Conservation (phyloP, 2,329 filamentous ascomycete genomes). For the Hymenoscyphus infarciens region DNA sequence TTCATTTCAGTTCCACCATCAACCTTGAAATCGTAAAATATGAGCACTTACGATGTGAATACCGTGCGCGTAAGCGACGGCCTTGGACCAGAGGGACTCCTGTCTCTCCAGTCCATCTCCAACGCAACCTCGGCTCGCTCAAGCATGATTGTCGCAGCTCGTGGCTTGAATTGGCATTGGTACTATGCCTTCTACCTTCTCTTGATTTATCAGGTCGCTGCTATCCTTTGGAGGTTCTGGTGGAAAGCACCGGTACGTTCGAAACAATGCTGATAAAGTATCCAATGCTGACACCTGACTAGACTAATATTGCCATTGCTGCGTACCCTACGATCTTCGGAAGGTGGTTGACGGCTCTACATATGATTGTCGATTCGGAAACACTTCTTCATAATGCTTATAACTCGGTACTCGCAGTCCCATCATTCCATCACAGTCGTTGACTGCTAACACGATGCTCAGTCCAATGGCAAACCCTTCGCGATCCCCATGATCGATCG, state of each 20-base stretch:
- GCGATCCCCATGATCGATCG: background rate
- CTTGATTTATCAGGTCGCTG: background rate
- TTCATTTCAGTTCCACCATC: background rate
- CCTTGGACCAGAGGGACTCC: background rate
- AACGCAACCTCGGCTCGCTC: background rate
- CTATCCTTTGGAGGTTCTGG: background rate
- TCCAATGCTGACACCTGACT: too few relatives aligned
- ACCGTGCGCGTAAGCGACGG: background rate
- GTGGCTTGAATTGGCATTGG: background rate
- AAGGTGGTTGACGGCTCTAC: background rate
- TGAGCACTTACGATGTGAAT: background rate
- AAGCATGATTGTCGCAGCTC: background rate
- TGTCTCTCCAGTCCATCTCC: background rate
- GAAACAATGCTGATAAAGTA: background rate
- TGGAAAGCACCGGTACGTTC: background rate
- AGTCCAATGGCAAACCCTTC: conserved; percentile 2
- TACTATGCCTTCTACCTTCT: background rate
- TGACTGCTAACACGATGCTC: background rate
- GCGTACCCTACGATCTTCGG: background rate
- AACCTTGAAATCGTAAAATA: background rate
- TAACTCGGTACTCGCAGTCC: background rate
- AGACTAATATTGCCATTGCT: background rate
- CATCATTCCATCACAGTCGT: background rate
- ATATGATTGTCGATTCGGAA: background rate
- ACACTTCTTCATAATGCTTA: background rate